These are phyloP conservation scores for Euclidium syriacum DNA, from an alignment of 345 rosid genomes.

Conservation along the genomic window DNA sequence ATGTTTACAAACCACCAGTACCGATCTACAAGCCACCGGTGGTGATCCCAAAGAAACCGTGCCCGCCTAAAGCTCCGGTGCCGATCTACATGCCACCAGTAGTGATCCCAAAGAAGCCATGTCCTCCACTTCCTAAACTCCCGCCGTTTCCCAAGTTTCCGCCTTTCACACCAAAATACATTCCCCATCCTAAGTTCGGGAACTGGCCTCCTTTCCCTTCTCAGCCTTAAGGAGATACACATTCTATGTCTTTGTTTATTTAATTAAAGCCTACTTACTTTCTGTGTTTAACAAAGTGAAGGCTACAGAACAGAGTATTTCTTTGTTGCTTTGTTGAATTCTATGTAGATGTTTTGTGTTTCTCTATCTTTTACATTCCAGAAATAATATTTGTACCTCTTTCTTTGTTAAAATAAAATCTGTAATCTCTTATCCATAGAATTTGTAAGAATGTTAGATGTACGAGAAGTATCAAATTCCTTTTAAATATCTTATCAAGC, in stretches of 20 bases:
- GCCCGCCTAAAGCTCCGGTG: conserved; percentile 21
- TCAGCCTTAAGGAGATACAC: neutral
- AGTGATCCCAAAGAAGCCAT: conserved; percentile 26
- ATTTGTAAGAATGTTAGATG: too few relatives aligned
- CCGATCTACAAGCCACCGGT: conserved; percentile 32
- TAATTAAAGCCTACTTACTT: too few relatives aligned
- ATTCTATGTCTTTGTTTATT: neutral
- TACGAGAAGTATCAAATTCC: too few relatives aligned
- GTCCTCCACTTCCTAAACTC: conserved; percentile 35
- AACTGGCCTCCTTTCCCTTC: conserved; percentile 40
- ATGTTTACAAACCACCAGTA: conserved; percentile 15
- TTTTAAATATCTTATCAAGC: too few relatives aligned
- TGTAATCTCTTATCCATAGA: neutral
- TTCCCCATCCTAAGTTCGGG: conserved; percentile 44
- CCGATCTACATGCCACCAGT: conserved; percentile 22
- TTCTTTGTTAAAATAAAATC: neutral
- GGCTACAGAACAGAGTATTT: neutral
- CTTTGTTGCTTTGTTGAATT: conserved; percentile 12
- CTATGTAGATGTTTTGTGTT: conserved; percentile 14
- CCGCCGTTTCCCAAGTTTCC: conserved; percentile 35
- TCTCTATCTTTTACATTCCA: conserved; percentile 1
- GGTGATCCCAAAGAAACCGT: conserved; percentile 11
- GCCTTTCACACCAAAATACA: conserved; percentile 27
- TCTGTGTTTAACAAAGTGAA: neutral
- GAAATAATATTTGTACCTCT: neutral